Conservation (phyloP, 495 filamentous ascomycete genomes). For the Xylaria bambusicola region DNA sequence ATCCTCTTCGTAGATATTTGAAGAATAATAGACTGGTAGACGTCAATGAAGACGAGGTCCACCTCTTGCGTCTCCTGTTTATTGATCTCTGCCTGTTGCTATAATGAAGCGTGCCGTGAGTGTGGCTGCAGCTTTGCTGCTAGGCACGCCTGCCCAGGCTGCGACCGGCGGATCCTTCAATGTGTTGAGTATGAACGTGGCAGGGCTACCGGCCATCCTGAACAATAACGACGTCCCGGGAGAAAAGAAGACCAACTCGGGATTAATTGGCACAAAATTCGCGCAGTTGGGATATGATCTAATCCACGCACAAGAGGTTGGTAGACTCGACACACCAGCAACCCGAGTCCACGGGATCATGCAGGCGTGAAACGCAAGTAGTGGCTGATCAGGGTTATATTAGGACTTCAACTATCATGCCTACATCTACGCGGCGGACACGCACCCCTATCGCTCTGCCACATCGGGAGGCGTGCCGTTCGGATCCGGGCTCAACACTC, state of each 20-base stretch:
- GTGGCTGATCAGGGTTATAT: not conserved
- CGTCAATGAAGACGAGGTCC: not conserved
- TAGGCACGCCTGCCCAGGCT: conserved; percentile 6
- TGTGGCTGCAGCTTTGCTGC: not conserved
- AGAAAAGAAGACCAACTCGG: conserved; percentile 54
- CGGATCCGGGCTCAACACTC: conserved; percentile 62
- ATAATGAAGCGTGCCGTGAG: not conserved
- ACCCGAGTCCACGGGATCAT: conserved; percentile 11
- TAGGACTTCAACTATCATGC: conserved; percentile 68
- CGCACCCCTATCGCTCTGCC: conserved; percentile 58
- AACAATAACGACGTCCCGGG: conserved; percentile 56
- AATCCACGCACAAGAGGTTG: conserved; percentile 62
- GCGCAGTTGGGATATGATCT: conserved; percentile 56
- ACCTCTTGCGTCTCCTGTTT: not conserved
- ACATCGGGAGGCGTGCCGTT: conserved; percentile 63
- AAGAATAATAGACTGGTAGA: not conserved
- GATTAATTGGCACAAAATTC: conserved; percentile 51
- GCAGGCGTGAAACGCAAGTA: conserved; percentile 8
- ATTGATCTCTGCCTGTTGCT: not conserved
- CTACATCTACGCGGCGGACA: conserved; percentile 55
- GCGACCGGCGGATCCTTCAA: conserved; percentile 45
- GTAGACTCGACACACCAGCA: not conserved
- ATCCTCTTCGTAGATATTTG: not conserved
- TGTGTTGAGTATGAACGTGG: conserved; percentile 61
- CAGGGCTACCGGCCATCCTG: conserved; percentile 57